Evolutionary conservation across 2,329 filamentous ascomycete species (phyloP), one percentile per base, ranked within the genome.

Genomic region (Xylaria multiplex): DNA sequence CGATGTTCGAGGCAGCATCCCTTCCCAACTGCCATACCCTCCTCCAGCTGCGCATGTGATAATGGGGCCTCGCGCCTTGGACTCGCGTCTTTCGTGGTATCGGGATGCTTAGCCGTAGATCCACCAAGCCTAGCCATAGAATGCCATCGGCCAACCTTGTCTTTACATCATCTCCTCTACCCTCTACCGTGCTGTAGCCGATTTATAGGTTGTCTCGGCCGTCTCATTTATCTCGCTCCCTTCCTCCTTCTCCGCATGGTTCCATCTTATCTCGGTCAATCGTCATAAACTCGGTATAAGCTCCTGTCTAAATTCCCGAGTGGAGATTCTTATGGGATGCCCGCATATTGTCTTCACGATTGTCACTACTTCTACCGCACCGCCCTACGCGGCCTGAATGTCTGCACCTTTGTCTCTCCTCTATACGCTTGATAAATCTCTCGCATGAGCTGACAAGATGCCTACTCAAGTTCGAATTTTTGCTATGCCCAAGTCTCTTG

Each of bases 311-410:
- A 65, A 54, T 67, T 62, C 59, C 64, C 62, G 32, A 67, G 69
- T 68, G 72, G 64, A 27, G 70, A 66, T 60, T 75, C 77, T 71
- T 81, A 80, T 85, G 83, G 85, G 83, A 96, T 96, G 92, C 91
- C 91, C 84, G 80, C 85, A 74, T 95, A 93, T 80, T 96, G 84
- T 80, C 83, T 92, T 64, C 90, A 96, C 85, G 91, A 96, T 80
- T 96, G 92, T 76, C 93, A 96, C 79, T 96, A 96, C 82, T 96
- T 97, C 82, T 96, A 92, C 84, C 92, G 92, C 84, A 96, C 90
- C 80, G 91, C 92, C 77, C 83, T 97, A 82, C 92, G 92, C 84
- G 90, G 93, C 77, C 84, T 97, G 74, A 95, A 91, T 77, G 89
- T 97, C 74, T 87, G 89, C 81, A 96, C 92, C 74, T 86, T 83